phyloP scores from a whole-genome alignment of 805 yeast genomes.

The Komagataella pseudopastoris region DNA sequence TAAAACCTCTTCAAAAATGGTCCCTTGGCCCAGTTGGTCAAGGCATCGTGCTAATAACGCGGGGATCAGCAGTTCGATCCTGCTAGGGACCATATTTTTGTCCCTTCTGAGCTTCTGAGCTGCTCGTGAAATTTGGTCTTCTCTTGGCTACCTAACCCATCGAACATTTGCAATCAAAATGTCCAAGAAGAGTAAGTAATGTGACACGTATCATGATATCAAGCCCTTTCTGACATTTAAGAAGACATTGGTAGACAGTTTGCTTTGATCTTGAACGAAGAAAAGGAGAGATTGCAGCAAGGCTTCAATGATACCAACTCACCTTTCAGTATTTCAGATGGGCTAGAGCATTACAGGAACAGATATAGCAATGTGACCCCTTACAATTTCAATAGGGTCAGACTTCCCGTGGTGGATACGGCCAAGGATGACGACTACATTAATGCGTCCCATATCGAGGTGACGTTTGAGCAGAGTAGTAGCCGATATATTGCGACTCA shows the following conservation, averaged over 20 bases:
- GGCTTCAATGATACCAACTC: not conserved
- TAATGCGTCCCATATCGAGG: constrained; percentile 20
- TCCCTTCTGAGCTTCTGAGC: not conserved
- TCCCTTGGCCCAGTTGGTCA: constrained; percentile 32
- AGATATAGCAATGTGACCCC: not conserved
- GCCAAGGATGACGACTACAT: constrained; percentile 12
- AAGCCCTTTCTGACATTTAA: not conserved
- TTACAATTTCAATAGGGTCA: constrained; percentile 1
- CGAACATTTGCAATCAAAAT: not conserved
- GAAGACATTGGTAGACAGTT: not conserved
- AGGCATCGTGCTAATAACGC: constrained; percentile 33
- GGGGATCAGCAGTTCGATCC: constrained; percentile 79
- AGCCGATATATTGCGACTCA: constrained; percentile 53
- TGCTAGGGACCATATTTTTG: constrained; percentile 53
- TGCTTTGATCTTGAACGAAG: not conserved
- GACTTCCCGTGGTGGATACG: not conserved
- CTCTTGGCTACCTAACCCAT: not conserved
- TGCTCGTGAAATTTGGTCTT: not conserved
- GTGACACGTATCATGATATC: not conserved
- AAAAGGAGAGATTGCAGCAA: not conserved
- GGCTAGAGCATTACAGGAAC: not conserved
- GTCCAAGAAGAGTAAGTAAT: not conserved
- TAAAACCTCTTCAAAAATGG: constrained; percentile 1
- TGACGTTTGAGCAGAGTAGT: constrained; percentile 3
- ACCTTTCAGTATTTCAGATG: not conserved